phyloP scores from a whole-genome alignment of 805 yeast species.

The Saccharomycopsis capsularis region DNA sequence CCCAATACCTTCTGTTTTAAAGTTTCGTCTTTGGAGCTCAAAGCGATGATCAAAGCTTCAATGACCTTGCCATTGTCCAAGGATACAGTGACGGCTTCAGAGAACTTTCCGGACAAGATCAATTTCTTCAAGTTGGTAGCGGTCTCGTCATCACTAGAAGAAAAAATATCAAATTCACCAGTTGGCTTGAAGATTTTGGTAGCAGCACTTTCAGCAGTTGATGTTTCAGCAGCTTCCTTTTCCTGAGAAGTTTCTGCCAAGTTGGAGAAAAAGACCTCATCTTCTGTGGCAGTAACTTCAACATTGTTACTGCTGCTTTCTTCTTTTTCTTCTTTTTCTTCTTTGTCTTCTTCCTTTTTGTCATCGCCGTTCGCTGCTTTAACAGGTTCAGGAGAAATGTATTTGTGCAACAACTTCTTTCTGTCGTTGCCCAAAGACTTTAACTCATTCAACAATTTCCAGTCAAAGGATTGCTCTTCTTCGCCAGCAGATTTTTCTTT shows the following conservation, averaged over 20 bases:
- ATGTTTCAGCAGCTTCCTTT: background rate
- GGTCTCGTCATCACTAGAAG: slow-evolving; percentile 33
- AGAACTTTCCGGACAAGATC: slow-evolving; percentile 55
- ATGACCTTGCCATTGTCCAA: slow-evolving; percentile 53
- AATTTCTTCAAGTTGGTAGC: slow-evolving; percentile 36
- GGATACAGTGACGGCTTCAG: slow-evolving; percentile 61
- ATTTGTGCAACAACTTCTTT: slow-evolving; percentile 40
- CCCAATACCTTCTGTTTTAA: slow-evolving; percentile 62
- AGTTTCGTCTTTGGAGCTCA: slow-evolving; percentile 44
- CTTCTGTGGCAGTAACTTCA: slow-evolving; percentile 31
- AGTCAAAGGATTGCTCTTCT: slow-evolving; percentile 48
- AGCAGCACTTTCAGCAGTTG: background rate
- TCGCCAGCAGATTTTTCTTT: slow-evolving; percentile 32
- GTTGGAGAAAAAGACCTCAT: slow-evolving; percentile 36
- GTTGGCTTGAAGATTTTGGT: slow-evolving; percentile 35
- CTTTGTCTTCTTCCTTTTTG: slow-evolving; percentile 27
- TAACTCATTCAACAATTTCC: slow-evolving; percentile 54
- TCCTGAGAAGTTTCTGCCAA: slow-evolving; percentile 23
- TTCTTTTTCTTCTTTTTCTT: slow-evolving; percentile 28
- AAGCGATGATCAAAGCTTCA: slow-evolving; percentile 80
- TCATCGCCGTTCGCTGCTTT: slow-evolving; percentile 23
- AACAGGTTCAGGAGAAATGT: slow-evolving; percentile 25
- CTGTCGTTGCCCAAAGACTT: slow-evolving; percentile 39
- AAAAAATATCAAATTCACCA: slow-evolving; percentile 45
- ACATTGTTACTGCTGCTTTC: slow-evolving; percentile 32